Conservation (phyloP, 2,329 filamentous ascomycete species). For the Apiospora koreana region DNA sequence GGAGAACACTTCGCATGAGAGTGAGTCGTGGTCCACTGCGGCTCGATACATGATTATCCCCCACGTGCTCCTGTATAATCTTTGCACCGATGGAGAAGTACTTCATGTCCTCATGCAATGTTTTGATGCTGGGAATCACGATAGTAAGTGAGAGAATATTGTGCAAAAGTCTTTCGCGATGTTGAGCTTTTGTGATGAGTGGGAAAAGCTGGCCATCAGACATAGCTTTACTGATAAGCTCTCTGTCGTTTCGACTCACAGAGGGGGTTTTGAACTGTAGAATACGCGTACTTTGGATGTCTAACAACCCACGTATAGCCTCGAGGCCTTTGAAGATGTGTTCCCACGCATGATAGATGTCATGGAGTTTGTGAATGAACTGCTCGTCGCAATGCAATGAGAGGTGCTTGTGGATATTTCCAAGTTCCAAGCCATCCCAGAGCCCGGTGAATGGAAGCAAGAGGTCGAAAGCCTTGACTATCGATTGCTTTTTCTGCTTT, state of each 20-base stretch:
- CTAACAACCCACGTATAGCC: neutral
- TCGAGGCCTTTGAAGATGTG: neutral
- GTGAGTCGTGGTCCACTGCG: neutral
- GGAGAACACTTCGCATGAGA: neutral
- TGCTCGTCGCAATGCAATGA: slow-evolving; percentile 12
- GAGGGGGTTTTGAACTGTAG: slow-evolving; percentile 1
- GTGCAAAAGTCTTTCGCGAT: slow-evolving; percentile 14
- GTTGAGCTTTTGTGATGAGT: slow-evolving; percentile 12
- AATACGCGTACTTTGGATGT: slow-evolving; percentile 1
- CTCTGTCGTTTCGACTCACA: neutral
- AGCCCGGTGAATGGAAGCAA: slow-evolving; percentile 8
- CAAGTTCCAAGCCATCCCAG: slow-evolving; percentile 12
- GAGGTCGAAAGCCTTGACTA: slow-evolving; percentile 1
- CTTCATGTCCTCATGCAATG: slow-evolving; percentile 21
- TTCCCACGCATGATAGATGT: neutral
- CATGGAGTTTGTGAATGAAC: neutral
- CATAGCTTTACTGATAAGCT: slow-evolving; percentile 6
- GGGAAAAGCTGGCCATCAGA: slow-evolving; percentile 17
- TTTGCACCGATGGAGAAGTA: slow-evolving; percentile 18
- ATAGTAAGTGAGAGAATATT: slow-evolving; percentile 18
- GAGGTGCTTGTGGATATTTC: slow-evolving; percentile 12
- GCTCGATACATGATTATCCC: neutral
- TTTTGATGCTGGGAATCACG: slow-evolving; percentile 21
- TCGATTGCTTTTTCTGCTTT: neutral
- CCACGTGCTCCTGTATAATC: slow-evolving; percentile 13